These are phyloP conservation scores for Fagus crenata DNA, from an alignment of 306 rosid genomes.

Conservation along the genomic window DNA sequence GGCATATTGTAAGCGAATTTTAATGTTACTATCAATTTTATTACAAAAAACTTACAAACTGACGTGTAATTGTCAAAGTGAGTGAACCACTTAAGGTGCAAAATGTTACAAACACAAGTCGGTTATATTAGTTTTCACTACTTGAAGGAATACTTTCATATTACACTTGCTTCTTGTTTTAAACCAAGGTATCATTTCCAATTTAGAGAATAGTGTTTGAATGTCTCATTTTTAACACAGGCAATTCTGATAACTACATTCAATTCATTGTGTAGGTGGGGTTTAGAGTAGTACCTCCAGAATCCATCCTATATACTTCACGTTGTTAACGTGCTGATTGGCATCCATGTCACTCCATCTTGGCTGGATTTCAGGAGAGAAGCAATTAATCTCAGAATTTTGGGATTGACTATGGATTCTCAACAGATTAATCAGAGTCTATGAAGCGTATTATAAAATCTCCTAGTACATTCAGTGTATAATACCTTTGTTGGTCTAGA, in stretches of 20 bases:
- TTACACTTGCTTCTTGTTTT: background rate
- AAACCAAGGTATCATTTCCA: background rate
- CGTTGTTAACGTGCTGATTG: constrained; percentile 94
- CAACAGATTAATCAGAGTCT: background rate
- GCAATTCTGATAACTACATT: background rate
- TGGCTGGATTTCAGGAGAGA: constrained; percentile 46
- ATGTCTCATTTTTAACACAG: background rate
- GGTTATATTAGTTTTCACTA: too few relatives aligned
- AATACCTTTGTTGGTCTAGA: background rate
- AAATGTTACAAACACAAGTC: too few relatives aligned
- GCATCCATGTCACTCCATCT: constrained; percentile 99
- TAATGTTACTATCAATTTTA: background rate
- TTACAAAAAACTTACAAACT: background rate
- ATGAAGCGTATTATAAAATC: background rate
- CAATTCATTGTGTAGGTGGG: background rate
- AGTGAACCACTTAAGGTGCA: too few relatives aligned
- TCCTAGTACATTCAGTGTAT: background rate
- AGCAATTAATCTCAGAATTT: background rate
- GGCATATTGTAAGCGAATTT: background rate
- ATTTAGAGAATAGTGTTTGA: background rate
- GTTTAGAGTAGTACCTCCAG: constrained; percentile 56
- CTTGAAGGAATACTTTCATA: too few relatives aligned
- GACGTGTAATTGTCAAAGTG: too few relatives aligned
- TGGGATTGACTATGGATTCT: background rate
- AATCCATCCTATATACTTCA: constrained; percentile 95